These are phyloP conservation scores for Magnusiomyces clavatus DNA, from an alignment of 1,139 yeast species.

Conservation along the genomic window DNA sequence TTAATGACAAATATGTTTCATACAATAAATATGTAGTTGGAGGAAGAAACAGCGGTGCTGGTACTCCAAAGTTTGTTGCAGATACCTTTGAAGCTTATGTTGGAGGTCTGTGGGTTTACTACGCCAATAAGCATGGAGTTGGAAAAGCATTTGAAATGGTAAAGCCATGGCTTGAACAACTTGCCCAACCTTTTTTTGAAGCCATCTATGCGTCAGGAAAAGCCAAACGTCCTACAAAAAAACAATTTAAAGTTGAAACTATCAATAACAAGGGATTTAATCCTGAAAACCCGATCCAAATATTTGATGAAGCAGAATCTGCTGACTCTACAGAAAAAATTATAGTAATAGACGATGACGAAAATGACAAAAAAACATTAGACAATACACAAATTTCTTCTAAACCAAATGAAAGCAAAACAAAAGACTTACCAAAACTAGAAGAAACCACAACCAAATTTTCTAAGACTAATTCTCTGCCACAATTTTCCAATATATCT, in stretches of 20 bases:
- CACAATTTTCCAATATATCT: no score
- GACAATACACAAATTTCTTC: neutral
- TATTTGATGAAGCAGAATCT: neutral
- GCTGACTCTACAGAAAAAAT: neutral
- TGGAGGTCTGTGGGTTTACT: conserved; percentile 52
- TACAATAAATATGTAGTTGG: conserved; percentile 21
- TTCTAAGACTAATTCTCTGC: conserved; percentile 2
- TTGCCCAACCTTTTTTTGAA: conserved; percentile 48
- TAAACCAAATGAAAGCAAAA: neutral
- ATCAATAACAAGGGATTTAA: neutral
- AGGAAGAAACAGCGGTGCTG: conserved; percentile 20
- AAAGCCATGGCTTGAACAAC: conserved; percentile 50
- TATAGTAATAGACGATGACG: neutral
- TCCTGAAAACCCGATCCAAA: neutral
- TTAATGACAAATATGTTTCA: conserved; percentile 16
- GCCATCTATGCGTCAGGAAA: conserved; percentile 20
- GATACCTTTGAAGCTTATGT: conserved; percentile 87
- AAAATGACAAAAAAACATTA: neutral
- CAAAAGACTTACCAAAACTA: neutral
- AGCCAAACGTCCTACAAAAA: neutral
- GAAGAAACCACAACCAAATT: neutral
- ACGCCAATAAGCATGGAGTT: conserved; percentile 40
- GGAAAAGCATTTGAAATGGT: conserved; percentile 42
- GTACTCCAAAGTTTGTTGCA: conserved; percentile 47
- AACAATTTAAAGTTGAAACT: neutral